Base-by-base conservation (phyloP, 2,329 filamentous ascomycete genomes). In the Paracamarosporium sp. region DNA sequence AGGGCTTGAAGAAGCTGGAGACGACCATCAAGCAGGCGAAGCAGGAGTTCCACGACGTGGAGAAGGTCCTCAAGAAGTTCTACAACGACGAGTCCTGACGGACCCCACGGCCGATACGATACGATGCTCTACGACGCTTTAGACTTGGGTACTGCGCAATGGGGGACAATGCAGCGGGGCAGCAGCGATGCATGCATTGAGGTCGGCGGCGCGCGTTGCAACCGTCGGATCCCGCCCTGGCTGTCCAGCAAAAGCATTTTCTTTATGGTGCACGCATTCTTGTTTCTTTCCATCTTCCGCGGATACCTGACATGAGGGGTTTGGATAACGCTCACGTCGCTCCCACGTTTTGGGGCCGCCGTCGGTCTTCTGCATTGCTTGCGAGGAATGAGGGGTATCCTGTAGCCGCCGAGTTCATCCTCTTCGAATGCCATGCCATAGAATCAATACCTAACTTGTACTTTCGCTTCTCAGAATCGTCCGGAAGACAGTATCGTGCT, bases 21-120 rank as follows among this genome's bases (percentile, higher is more conserved):
- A 85, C 87, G 43, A 91, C 88, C 7, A 84, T 98, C 61, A 80
- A 81, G 45, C 81, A 85, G 44, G 90, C 92, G 60, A 93, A 93
- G 82, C 77, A 81, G 59, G 93, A 96, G 70, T 97, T 93, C 76
- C 76, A 82, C 45, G 88, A 91, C 53, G 90, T 90, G 50, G 88
- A 93, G 77, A 83, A 80, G 63, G 83, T 87, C 57, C 84, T 99
- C 71, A 85, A 82, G 73, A 80, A 83, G 64, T 96, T 92, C 76
- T 97, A 90, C 76, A 79, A 83, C 59, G 84, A 86, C 61, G 69
- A 76, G 41, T 56, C 53, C 48, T 64, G 57, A 65, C 33, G 17
- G 31, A 33, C 55, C 8, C 15, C 30, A 36, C 25, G 30, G 25
- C 50, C 38, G 38, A 35, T n/a, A 53, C 46, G 5, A 9, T 12